These are phyloP conservation scores for Haplosporangium sp. DNA, from an alignment of 371 early-diverging fungal genomes.

Conservation along the genomic window DNA sequence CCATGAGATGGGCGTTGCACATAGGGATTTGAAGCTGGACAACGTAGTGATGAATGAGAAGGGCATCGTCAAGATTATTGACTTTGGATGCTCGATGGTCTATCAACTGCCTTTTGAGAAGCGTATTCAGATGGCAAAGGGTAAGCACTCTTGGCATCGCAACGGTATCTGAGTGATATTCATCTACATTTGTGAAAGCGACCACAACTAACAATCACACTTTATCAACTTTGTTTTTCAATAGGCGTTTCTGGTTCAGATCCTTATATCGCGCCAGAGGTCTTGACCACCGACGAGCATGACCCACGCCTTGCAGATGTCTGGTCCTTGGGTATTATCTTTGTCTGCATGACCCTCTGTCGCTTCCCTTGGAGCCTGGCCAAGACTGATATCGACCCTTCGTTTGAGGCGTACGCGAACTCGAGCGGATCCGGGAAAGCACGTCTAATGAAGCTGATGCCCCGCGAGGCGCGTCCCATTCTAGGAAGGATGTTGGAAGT, in stretches of 20 bases:
- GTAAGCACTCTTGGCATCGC: constrained; percentile 36
- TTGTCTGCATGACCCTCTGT: constrained; percentile 72
- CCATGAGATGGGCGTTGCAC: constrained; percentile 69
- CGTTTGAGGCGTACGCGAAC: constrained; percentile 58
- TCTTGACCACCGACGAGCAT: constrained; percentile 60
- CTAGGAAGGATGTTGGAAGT: constrained; percentile 60
- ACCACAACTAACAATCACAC: constrained; percentile 2
- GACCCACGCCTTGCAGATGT: constrained; percentile 72
- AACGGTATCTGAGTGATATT: constrained; percentile 8
- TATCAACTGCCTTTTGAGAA: constrained; percentile 76
- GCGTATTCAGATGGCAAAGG: constrained; percentile 62
- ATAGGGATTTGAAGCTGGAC: constrained; percentile 83
- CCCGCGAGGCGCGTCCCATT: constrained; percentile 57
- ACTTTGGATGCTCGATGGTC: constrained; percentile 90
- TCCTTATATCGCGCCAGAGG: constrained; percentile 73
- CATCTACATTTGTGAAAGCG: not conserved
- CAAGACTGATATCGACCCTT: constrained; percentile 57
- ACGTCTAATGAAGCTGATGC: constrained; percentile 60
- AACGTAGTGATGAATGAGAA: constrained; percentile 77
- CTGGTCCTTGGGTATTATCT: constrained; percentile 80
- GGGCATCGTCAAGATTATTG: constrained; percentile 90
- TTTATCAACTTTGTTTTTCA: constrained; percentile 1
- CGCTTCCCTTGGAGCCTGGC: constrained; percentile 78
- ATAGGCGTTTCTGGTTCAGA: constrained; percentile 66
- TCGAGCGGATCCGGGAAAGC: constrained; percentile 54